These are phyloP conservation scores for Tuber brumale DNA, from an alignment of 495 filamentous ascomycete species.

Conservation along the genomic window DNA sequence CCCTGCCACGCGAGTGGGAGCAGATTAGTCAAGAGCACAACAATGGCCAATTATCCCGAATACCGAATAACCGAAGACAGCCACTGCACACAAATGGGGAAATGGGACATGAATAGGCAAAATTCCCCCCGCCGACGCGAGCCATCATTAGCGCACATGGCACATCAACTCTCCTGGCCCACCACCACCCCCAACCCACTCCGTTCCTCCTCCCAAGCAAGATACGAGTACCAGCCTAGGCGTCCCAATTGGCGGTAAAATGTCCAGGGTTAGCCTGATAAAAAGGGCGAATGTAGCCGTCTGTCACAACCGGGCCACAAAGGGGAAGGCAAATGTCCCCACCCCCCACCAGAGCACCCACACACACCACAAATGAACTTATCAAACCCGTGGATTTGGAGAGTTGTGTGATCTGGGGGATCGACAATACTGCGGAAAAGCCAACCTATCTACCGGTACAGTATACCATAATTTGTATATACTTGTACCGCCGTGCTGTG, in stretches of 20 bases:
- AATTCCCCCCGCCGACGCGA: background rate
- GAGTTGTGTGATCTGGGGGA: background rate
- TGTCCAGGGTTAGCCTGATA: background rate
- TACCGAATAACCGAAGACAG: background rate
- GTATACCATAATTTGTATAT: too few relatives aligned
- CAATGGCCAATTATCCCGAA: background rate
- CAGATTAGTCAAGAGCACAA: background rate
- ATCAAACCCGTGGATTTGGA: background rate
- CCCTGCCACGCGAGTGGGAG: background rate
- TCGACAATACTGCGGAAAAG: slow-evolving; percentile 1
- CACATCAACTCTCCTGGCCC: background rate
- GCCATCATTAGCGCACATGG: background rate
- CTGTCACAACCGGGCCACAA: background rate
- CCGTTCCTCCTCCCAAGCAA: background rate
- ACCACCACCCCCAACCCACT: background rate
- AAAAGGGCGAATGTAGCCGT: background rate
- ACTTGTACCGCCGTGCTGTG: too few relatives aligned
- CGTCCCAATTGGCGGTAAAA: background rate
- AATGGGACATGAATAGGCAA: background rate
- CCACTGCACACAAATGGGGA: background rate
- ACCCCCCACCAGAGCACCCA: background rate
- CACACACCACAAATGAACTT: background rate
- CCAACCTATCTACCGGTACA: background rate
- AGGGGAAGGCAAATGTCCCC: background rate
- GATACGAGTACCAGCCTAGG: background rate